Base-by-base conservation (phyloP, 1,139 yeast species). In the Geotrichum macrosporum region DNA sequence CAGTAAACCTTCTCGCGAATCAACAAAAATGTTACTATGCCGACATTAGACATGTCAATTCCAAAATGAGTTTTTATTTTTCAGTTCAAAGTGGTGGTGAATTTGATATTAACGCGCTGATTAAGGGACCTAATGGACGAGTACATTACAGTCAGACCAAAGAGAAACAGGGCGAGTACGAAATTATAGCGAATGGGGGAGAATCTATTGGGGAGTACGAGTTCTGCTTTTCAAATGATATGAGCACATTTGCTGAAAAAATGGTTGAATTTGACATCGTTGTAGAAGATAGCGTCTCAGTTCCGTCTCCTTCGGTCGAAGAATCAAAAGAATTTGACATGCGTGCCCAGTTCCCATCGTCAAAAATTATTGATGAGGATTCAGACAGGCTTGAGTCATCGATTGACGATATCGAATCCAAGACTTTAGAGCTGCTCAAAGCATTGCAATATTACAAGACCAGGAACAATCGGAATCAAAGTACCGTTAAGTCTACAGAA, bases 31-130 rank as follows among this genome's bases (percentile, higher is more conserved):
- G 98, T 64, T 85, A 76, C 65, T 88, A 84, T 67, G 76, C 83
- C 16, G 77, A 82, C 64, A 85, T 92, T 46, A 77, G 78, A 44
- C 72, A 75, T 51, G 76, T 78, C 10, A 75, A 77, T 55, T 74
- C 88, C 48, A 76, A 76, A 51, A 75, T 92, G 50, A 81, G 84
- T 26, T 89, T 83, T 64, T 85, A 87, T 64, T 92, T 87, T 72
- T 88, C 96, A 15, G 96, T 92, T 44, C 96, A 88, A 67, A 75
- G 84, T 32, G 96, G 97, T 49, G 95, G 94, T 6, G 71, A 84
- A 21, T 86, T 86, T 61, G 95, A 86, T 62, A 79, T 92, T 50
- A 92, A 87, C 65, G 87, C 85, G 66, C 70, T 77, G 32, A 76
- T 92, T 54, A 78, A 72, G 57, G 80, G 78, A 20, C 96, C 97